phyloP scores from a whole-genome alignment of 176 grass and related monocot genomes.

The Guadua angustifolia region DNA sequence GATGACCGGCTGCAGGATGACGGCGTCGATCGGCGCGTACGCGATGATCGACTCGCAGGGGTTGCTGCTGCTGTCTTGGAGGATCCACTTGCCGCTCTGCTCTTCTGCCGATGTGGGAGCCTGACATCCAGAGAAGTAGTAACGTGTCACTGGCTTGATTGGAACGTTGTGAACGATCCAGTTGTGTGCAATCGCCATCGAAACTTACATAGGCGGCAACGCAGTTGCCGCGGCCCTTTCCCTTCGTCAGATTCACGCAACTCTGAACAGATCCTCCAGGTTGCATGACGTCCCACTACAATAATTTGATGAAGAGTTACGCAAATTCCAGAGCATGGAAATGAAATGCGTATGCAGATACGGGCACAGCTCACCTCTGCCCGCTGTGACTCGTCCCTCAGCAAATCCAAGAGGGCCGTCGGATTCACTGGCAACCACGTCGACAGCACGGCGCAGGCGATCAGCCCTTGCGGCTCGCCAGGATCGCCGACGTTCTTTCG shows the following conservation, averaged over 20 bases:
- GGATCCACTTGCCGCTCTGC: constrained; percentile 48
- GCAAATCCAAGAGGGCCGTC: constrained; percentile 53
- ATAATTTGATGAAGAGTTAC: not conserved
- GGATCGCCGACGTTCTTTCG: constrained; percentile 58
- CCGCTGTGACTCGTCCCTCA: constrained; percentile 64
- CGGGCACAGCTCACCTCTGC: constrained; percentile 42
- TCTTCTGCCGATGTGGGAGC: constrained; percentile 45
- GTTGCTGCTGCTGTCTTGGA: constrained; percentile 74
- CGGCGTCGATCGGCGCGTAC: constrained; percentile 59
- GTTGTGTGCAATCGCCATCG: not conserved
- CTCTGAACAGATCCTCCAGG: constrained; percentile 38
- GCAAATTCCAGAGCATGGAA: not conserved
- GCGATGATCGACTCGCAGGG: constrained; percentile 63
- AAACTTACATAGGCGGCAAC: constrained; percentile 63
- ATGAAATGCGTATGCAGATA: not conserved
- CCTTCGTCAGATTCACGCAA: constrained; percentile 61
- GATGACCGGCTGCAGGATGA: constrained; percentile 54
- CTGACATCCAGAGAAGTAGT: constrained; percentile 29
- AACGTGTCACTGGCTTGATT: not conserved
- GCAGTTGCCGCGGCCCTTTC: constrained; percentile 75
- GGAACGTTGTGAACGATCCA: not conserved
- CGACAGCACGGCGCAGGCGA: constrained; percentile 64
- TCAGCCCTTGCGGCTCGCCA: constrained; percentile 71
- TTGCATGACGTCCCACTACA: constrained; percentile 71
- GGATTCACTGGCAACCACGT: constrained; percentile 65